A percentile compares a stretch with the other conserved stretches of the same genome.
These are phyloP conservation scores for Bifiguratus adelaidae DNA, from an alignment of 192 early-diverging fungal species.

Conservation along the genomic window DNA sequence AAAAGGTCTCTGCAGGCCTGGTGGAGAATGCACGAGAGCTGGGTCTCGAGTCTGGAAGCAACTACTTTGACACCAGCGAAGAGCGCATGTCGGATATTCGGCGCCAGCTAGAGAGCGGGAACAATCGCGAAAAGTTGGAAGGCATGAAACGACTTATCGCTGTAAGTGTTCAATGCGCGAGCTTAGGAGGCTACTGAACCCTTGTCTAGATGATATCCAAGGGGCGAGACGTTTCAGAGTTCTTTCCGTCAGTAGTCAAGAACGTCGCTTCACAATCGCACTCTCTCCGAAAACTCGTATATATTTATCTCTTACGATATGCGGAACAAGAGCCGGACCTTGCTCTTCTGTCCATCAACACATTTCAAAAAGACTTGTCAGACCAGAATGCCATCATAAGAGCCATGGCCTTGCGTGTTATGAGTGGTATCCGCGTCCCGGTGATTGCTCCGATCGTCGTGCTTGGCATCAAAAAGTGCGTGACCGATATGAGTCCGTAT, in stretches of 20 bases:
- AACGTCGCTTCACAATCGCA: slow-evolving; percentile 88
- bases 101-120: slow-evolving; percentile 64
- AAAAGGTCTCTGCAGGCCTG: slow-evolving; percentile 73
- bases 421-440: slow-evolving; percentile 89
- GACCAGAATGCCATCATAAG: slow-evolving; percentile 91
- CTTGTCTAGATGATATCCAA: slow-evolving; percentile 83
- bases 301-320: slow-evolving; percentile 92
- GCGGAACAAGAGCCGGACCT: slow-evolving; percentile 96
- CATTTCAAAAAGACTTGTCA: slow-evolving; percentile 92
- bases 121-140: slow-evolving; percentile 88
- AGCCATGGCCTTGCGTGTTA: slow-evolving; percentile 90
- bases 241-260: slow-evolving; percentile 93
- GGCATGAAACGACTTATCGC: slow-evolving; percentile 88
- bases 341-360: slow-evolving; percentile 91
- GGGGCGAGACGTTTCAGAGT: slow-evolving; percentile 82
- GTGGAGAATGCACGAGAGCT: slow-evolving; percentile 85
- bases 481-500: slow-evolving; percentile 80
- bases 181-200: too few relatives aligned
- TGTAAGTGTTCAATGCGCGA: slow-evolving; percentile 23
- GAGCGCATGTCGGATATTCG: slow-evolving; percentile 70
- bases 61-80: slow-evolving; percentile 88
- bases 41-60: slow-evolving; percentile 55
- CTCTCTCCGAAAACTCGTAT: slow-evolving; percentile 89
- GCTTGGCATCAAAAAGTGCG: slow-evolving; percentile 80
- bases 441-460: slow-evolving; percentile 89